These are phyloP conservation scores for Streptanthus diversifolius DNA, from an alignment of 345 rosid genomes.

Conservation along the genomic window DNA sequence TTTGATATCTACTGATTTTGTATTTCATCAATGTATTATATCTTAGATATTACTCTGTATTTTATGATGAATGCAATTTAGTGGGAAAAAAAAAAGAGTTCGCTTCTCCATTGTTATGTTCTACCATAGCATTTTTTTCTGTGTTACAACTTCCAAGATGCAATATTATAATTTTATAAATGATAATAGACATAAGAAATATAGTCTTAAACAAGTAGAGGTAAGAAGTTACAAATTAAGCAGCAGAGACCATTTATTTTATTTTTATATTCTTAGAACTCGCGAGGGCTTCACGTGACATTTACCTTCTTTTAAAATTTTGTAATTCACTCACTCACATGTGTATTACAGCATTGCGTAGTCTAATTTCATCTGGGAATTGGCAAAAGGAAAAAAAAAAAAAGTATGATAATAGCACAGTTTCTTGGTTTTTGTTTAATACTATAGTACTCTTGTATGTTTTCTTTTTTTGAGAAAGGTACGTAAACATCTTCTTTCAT, in stretches of 20 bases:
- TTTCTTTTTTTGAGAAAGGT: too few species aligned
- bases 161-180: not conserved
- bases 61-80: too few species aligned
- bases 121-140: not conserved
- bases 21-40: too few species aligned
- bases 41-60: too few species aligned
- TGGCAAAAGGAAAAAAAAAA: not conserved
- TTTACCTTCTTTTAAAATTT: not conserved
- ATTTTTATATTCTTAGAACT: not conserved
- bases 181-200: not conserved
- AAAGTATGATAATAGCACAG: not conserved
- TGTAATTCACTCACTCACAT: not conserved
- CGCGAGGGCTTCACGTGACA: constrained; percentile 19
- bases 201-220: not conserved
- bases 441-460: not conserved
- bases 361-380: not conserved
- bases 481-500: too few species aligned
- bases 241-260: not conserved
- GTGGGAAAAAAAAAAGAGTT: too few species aligned
- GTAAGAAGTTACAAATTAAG: not conserved
- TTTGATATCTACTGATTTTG: too few species aligned
- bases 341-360: not conserved
- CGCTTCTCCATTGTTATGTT: not conserved
- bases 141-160: constrained; percentile 22
- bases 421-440: not conserved